phyloP scores from a whole-genome alignment of 768 basidiomycete genomes.

The Xanthoconium purpureum region DNA sequence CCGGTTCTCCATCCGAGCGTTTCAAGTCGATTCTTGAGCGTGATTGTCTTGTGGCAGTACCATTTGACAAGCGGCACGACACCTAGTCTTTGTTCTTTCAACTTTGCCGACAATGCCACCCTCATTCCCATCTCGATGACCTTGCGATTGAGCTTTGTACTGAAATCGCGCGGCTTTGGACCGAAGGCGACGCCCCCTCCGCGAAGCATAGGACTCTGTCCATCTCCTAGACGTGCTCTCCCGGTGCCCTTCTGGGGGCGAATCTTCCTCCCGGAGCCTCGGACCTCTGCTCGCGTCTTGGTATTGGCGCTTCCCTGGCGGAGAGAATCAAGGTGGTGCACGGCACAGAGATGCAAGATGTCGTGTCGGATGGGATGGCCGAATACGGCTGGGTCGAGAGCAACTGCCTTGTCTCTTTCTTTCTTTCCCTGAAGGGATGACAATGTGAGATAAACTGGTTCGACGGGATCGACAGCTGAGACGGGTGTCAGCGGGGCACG shows the following conservation, averaged over 20 bases:
- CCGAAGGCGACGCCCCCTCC: constrained; percentile 95
- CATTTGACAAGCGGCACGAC: constrained; percentile 72
- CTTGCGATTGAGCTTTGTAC: constrained; percentile 89
- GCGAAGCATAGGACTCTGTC: constrained; percentile 78
- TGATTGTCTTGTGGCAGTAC: constrained; percentile 70
- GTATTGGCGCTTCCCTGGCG: constrained; percentile 92
- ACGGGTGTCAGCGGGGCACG: constrained; percentile 5
- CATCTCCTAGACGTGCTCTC: constrained; percentile 84
- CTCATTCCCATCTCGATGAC: constrained; percentile 91
- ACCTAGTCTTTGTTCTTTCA: constrained; percentile 70
- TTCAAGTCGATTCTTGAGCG: constrained; percentile 59
- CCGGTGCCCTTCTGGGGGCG: constrained; percentile 91
- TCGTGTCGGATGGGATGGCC: constrained; percentile 85
- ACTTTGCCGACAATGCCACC: constrained; percentile 80
- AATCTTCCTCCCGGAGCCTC: constrained; percentile 86
- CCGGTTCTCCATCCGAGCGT: constrained; percentile 61
- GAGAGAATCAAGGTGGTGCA: constrained; percentile 81
- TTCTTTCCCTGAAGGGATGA: constrained; percentile 50
- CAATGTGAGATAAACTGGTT: constrained; percentile 60
- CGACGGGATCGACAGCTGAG: constrained; percentile 37
- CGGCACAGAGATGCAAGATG: constrained; percentile 88
- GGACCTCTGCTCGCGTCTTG: constrained; percentile 88
- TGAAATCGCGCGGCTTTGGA: constrained; percentile 88
- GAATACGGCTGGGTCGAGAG: constrained; percentile 81
- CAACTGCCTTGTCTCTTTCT: constrained; percentile 47